Evolutionary conservation across 1,284 basidiomycete species (phyloP).

Genomic region (Apiotrichum laibachii): DNA sequence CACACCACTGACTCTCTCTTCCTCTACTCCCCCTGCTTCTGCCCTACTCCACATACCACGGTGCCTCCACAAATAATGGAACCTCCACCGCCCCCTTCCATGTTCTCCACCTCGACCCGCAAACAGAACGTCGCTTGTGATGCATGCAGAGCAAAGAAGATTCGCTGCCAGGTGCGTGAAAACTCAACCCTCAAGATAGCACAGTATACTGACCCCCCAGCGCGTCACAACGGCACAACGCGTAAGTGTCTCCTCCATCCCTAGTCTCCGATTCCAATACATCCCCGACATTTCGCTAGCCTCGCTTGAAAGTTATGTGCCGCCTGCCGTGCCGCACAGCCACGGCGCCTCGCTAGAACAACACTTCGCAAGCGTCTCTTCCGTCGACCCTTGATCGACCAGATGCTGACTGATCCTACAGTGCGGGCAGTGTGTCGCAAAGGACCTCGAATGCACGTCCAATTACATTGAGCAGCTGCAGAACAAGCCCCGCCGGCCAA

Average conservation of each 20-base stretch:
- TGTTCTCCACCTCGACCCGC: slow-evolving; percentile 21
- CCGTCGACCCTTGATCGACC: neutral
- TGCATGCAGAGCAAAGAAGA: slow-evolving; percentile 59
- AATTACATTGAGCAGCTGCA: slow-evolving; percentile 42
- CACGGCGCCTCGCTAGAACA: no score
- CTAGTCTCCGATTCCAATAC: neutral
- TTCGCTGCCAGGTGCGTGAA: slow-evolving; percentile 29
- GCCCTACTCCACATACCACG: neutral
- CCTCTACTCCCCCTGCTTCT: neutral
- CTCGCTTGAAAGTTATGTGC: no score
- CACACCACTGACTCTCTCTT: no score
- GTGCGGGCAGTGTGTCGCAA: slow-evolving; percentile 42
- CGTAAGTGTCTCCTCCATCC: slow-evolving; percentile 17
- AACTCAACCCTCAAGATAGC: neutral
- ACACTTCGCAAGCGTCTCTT: neutral
- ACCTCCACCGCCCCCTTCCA: slow-evolving; percentile 6
- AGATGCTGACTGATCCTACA: slow-evolving; percentile 28
- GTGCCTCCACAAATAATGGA: slow-evolving; percentile 3
- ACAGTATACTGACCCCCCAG: neutral
- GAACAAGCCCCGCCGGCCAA: slow-evolving; percentile 28
- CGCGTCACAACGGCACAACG: slow-evolving; percentile 15
- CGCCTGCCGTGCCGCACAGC: no score
- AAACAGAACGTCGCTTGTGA: slow-evolving; percentile 90
- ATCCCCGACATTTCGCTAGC: neutral
- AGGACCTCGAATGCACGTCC: slow-evolving; percentile 38